Percentiles rank a stretch among this genome's conserved stretches.
phyloP scores from a whole-genome alignment of 1,284 basidiomycete species.

The Puccinia polysora region DNA sequence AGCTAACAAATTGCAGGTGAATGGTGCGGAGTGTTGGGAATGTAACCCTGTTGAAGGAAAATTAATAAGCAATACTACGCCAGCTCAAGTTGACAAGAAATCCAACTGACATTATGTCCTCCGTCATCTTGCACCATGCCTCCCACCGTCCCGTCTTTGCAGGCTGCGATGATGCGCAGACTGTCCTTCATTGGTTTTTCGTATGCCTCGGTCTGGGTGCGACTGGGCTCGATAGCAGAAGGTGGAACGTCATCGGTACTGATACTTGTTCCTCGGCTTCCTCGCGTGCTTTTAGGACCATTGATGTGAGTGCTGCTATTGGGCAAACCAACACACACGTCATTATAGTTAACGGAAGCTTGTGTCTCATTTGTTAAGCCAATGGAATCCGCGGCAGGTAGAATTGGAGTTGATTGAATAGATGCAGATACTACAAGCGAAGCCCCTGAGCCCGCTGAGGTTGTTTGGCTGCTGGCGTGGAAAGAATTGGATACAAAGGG shows the following conservation, averaged over 20 bases:
- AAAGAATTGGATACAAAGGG: background rate
- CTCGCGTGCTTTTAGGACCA: constrained; percentile 6
- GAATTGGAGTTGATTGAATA: background rate
- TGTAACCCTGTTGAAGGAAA: constrained; percentile 26
- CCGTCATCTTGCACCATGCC: constrained; percentile 40
- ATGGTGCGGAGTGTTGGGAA: constrained; percentile 11
- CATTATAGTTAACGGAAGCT: constrained; percentile 6
- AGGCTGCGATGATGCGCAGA: constrained; percentile 22
- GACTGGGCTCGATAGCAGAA: background rate
- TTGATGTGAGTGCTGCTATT: constrained; percentile 17
- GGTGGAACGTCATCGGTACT: constrained; percentile 7
- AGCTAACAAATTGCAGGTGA: background rate
- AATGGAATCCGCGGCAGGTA: constrained; percentile 23
- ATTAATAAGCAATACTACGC: background rate
- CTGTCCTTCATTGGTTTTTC: constrained; percentile 37
- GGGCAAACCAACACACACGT: constrained; percentile 25
- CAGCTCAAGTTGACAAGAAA: background rate
- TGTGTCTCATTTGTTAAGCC: constrained; percentile 30
- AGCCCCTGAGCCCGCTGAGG: background rate
- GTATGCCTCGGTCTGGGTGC: constrained; percentile 9
- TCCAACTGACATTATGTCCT: constrained; percentile 31
- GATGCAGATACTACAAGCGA: constrained; percentile 1
- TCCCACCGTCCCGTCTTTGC: constrained; percentile 35
- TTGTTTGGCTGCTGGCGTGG: background rate
- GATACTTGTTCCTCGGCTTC: constrained; percentile 22